Conservation (phyloP, 1,284 basidiomycete species). For the Papiliotrema flavescens region DNA sequence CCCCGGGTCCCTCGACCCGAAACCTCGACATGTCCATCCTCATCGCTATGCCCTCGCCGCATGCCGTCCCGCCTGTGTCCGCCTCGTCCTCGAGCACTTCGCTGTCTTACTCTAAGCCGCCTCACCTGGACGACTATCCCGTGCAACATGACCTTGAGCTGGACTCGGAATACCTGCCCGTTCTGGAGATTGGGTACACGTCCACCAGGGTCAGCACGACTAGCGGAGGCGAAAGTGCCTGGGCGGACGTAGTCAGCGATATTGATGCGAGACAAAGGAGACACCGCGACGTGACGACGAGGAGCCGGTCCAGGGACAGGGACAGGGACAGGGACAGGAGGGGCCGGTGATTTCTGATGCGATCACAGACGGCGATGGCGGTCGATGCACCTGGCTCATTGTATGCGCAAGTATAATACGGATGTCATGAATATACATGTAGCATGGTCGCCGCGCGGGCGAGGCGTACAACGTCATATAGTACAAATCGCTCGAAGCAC, state of each 20-base stretch:
- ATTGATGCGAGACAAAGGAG: background rate
- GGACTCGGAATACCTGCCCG: background rate
- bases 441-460: no score
- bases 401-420: no score
- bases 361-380: background rate
- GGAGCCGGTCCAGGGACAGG: background rate
- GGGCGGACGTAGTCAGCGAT: background rate
- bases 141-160: background rate
- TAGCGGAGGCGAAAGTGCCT: background rate
- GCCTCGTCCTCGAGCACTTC: slow-evolving; percentile 2
- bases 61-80: background rate
- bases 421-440: no score
- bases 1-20: background rate
- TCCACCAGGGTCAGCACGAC: background rate
- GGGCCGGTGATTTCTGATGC: background rate
- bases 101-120: slow-evolving; percentile 3
- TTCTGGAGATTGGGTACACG: slow-evolving; percentile 5
- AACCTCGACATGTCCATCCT: slow-evolving; percentile 9
- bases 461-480: no score
- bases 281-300: background rate
- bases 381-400: no score
- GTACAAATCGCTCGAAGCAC: no score
- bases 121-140: slow-evolving; percentile 1
- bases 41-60: slow-evolving; percentile 16
- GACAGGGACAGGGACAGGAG: background rate